Base-by-base conservation (phyloP, 2,329 filamentous ascomycete species). In the Diaporthe nobilis region DNA sequence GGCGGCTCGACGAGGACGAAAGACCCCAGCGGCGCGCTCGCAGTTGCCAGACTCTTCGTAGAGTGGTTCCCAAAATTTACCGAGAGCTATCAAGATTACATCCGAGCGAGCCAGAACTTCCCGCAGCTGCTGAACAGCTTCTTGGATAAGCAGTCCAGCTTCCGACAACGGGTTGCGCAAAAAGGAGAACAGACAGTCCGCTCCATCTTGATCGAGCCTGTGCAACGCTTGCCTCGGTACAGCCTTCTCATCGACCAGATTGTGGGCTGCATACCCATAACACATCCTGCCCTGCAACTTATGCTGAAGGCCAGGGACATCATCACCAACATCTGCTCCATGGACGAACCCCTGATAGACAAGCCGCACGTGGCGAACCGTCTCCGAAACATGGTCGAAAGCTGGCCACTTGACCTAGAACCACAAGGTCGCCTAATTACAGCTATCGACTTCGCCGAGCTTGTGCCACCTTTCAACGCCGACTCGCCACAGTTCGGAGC, bases 221-320 rank as follows among this genome's bases (percentile, higher is more conserved):
- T 99, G 0, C 97, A 99, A 84, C 91, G 97, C 71, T 89, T 99
- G 71, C 97, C 97, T 37, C 93, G 97, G 37, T 99, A 99, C 85
- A 98, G 95, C 81, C 88, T 99, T 49, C 93, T 98, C 81, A 98
- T 99, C 80, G 97, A 99, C 85, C 96, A 97, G 81, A 98, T 99
- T 81, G 91, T 97, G 65, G 92, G 93, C 78, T 95, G 94, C 77
- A 89, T 98, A 25, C 96, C 96, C 6, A 91, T 96, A 70, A 92
- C 94, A 12, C 96, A 98, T 82, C 94, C 95, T 3, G 96, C 96
- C 0, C 88, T 98, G 72, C 93, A 94, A 79, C 89, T 90, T 3
- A 93, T 99, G 85, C 90, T 98, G 57, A 96, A 95, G 82, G 96
- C 97, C 0, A 91, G 96, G 78, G 97, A 98, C 82, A 94, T 98